Evolutionary conservation across 208 protist genomes (phyloP).

Genomic region (Wallacemonas sp.): DNA sequence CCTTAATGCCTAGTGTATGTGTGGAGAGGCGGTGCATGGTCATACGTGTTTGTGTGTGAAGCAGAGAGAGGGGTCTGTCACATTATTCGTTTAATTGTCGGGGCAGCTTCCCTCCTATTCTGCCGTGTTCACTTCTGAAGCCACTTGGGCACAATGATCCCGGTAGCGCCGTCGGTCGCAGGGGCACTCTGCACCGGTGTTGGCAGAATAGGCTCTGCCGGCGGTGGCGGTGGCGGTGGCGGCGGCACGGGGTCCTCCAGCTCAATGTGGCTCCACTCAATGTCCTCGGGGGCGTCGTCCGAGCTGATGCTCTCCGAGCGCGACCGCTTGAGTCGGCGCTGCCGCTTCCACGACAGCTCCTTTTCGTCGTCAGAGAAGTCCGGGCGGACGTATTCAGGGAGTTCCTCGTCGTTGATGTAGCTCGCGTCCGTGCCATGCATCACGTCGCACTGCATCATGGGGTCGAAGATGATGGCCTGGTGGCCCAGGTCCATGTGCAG

Average conservation of each 20-base stretch:
- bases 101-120: too few relatives aligned
- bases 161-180: too few relatives aligned
- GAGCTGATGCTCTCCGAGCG: constrained; percentile 42
- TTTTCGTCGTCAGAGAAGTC: constrained; percentile 90
- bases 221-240: neutral
- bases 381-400: constrained; percentile 74
- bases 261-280: constrained; percentile 40
- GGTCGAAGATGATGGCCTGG: constrained; percentile 60
- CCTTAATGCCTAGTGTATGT: too few relatives aligned
- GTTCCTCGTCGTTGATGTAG: constrained; percentile 89
- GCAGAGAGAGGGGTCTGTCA: too few relatives aligned
- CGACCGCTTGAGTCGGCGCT: constrained; percentile 28
- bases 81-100: too few relatives aligned
- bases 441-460: constrained; percentile 54
- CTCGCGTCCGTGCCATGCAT: constrained; percentile 79
- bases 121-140: too few relatives aligned
- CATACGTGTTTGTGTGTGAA: too few relatives aligned
- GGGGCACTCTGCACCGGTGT: too few relatives aligned
- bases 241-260: constrained; percentile 23
- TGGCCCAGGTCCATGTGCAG: constrained; percentile 66
- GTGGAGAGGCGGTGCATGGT: too few relatives aligned
- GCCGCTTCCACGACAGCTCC: constrained; percentile 84
- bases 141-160: too few relatives aligned
- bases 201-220: too few relatives aligned
- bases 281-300: constrained; percentile 38